Percentiles rank a stretch among this genome's conserved stretches.
These are phyloP conservation scores for Collybia mongolica DNA, from an alignment of 768 basidiomycete species.

Conservation along the genomic window DNA sequence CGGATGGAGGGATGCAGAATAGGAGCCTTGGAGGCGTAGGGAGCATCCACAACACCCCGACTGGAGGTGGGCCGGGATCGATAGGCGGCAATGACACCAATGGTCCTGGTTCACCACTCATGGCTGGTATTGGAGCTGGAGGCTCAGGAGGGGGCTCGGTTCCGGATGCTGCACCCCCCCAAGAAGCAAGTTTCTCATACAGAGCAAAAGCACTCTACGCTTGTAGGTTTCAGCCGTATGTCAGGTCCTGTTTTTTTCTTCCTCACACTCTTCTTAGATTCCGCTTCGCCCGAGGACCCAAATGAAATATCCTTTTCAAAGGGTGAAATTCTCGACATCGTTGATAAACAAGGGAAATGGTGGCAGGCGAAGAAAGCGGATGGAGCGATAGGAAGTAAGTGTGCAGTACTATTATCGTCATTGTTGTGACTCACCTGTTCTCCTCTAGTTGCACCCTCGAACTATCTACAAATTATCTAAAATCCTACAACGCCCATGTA, in stretches of 20 bases:
- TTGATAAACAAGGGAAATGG: constrained; percentile 93
- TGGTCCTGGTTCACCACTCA: constrained; percentile 63
- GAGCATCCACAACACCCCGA: constrained; percentile 55
- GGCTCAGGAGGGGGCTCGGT: constrained; percentile 24
- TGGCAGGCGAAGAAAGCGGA: constrained; percentile 86
- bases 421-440: constrained; percentile 11
- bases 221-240: constrained; percentile 49
- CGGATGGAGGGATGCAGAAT: constrained; percentile 35
- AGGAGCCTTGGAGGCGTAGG: constrained; percentile 39
- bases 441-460: constrained; percentile 73
- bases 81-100: constrained; percentile 44
- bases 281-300: constrained; percentile 91
- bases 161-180: constrained; percentile 19
- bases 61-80: constrained; percentile 35
- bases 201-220: constrained; percentile 89
- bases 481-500: constrained; percentile 6
- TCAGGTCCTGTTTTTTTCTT: constrained; percentile 9
- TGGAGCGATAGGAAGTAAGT: constrained; percentile 76
- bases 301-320: constrained; percentile 94
- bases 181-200: constrained; percentile 54
- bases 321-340: constrained; percentile 88
- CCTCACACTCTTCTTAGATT: constrained; percentile 54
- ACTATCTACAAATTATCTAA: constrained; percentile 81
- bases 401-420: not conserved
- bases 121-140: constrained; percentile 65